Conservation (phyloP, 1,139 yeast genomes). For the Taphrina wiesneri region DNA sequence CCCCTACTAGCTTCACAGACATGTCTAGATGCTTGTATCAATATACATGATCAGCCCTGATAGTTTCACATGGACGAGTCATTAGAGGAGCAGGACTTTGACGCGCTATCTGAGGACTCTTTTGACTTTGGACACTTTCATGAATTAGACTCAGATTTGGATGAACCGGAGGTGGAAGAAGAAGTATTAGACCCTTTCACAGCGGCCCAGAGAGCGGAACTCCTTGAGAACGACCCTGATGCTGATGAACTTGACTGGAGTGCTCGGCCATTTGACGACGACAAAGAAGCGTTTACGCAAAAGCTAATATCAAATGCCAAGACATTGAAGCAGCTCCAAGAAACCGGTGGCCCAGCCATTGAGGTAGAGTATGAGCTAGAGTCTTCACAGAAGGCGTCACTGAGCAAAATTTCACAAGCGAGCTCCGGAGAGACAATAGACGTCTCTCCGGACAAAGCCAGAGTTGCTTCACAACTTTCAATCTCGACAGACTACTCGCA, state of each 20-base stretch:
- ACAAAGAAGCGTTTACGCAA: slow-evolving; percentile 14
- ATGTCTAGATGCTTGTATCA: no score
- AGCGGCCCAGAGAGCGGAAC: slow-evolving; percentile 22
- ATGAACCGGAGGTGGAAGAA: not conserved
- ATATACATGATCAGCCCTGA: no score
- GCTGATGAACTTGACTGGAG: not conserved
- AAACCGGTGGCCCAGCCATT: not conserved
- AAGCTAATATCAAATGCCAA: slow-evolving; percentile 21
- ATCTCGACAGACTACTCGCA: not conserved
- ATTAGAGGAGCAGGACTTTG: slow-evolving; percentile 3
- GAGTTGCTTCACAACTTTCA: not conserved
- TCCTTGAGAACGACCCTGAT: not conserved
- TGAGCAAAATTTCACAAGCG: not conserved
- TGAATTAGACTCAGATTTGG: slow-evolving; percentile 4
- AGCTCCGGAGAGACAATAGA: not conserved
- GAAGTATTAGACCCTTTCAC: slow-evolving; percentile 25
- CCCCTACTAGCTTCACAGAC: no score
- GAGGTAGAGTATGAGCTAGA: slow-evolving; percentile 10
- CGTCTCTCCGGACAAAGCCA: not conserved
- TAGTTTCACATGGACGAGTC: not conserved
- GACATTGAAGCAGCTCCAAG: slow-evolving; percentile 11
- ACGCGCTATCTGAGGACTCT: not conserved
- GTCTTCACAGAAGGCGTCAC: not conserved
- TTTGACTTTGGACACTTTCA: slow-evolving; percentile 13
- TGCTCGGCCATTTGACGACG: not conserved